Conservation (phyloP, 129 eudicot genomes). For the Deinandra increscens region DNA sequence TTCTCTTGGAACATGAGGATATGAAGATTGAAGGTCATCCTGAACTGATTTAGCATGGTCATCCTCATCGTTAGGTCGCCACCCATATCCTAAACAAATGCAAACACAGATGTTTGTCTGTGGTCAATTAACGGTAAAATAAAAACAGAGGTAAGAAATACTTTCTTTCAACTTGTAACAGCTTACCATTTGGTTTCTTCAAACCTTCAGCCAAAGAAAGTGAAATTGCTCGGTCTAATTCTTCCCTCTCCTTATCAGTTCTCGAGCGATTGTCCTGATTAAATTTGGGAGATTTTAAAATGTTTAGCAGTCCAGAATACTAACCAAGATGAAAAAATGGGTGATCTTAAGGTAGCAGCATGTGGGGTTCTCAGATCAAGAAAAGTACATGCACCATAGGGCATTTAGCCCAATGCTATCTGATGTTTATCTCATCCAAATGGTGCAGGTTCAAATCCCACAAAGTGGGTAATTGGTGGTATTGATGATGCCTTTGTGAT, state of each 20-base stretch:
- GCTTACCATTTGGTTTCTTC: constrained; percentile 65
- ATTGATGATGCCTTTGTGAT: too few relatives aligned
- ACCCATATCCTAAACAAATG: constrained; percentile 48
- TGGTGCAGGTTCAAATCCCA: too few relatives aligned
- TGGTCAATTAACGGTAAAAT: not conserved
- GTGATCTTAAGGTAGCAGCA: constrained; percentile 1
- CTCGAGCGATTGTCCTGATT: constrained; percentile 73
- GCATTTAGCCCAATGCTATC: too few relatives aligned
- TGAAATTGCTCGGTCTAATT: constrained; percentile 77
- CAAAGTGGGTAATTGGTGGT: too few relatives aligned
- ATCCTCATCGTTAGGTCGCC: constrained; percentile 54
- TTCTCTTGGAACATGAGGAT: constrained; percentile 63
- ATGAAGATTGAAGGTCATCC: constrained; percentile 50
- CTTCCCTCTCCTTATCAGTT: constrained; percentile 75
- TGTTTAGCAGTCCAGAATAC: constrained; percentile 10
- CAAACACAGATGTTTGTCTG: not conserved
- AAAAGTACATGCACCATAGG: constrained; percentile 42
- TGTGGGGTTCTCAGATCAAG: constrained; percentile 30
- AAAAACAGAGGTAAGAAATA: not conserved
- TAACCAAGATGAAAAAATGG: constrained; percentile 12
- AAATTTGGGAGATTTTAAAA: constrained; percentile 14
- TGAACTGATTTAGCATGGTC: constrained; percentile 57
- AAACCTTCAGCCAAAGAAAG: constrained; percentile 80
- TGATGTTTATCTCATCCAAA: too few relatives aligned
- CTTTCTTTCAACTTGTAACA: not conserved